Evolutionary conservation across 768 basidiomycete species (phyloP), one percentile per base, ranked within the genome.

Genomic region (Amyloporia xantha): DNA sequence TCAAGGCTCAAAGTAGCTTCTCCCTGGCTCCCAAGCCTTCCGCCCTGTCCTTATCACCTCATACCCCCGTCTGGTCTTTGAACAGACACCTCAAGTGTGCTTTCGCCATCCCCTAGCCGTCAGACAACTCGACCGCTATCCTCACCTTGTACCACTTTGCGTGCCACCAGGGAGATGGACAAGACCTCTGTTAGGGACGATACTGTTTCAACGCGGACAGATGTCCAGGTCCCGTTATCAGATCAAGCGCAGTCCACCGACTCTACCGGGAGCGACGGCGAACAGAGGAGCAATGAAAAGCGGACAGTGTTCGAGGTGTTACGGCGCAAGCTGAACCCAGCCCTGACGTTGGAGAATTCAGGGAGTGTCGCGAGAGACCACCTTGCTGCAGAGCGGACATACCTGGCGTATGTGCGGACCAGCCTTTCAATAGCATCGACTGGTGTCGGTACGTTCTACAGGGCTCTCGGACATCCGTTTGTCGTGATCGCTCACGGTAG

Each of bases 341-440:
- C 61, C 26, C 60, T 72, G 39, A 57, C 56, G 17, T 62, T 78
- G 7, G 67, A 74, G 59, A 79, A 77, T 53, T 62, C 68, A 23
- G 74, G 74, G 10, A 70, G 66, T 47, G 74, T 76, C 44, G 77
- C 77, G 24, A 64, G 77, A 20, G 76, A 78, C 57, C 76, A 79
- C 51, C 67, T 79, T 3, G 73, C 77, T 1, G 67, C 67, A 7
- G 77, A 78, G 52, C 64, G 75, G 24, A 78, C 75, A 4, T 77
- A 74, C 52, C 63, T 78, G 2, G 75, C 77, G 11, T 78, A 77
- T 59, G 64, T 77, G 17, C 62, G 76, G 33, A 77, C 77, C 21
- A 76, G 75, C 48, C 58, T 76, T 9, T 64, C 74, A 5, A 67
- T 77, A 12, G 67, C 74, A n/a, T 71, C 70, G n/a, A 68, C 67